Evolutionary conservation across 495 filamentous ascomycete genomes (phyloP).

Genomic region (Filosporella fistucella): DNA sequence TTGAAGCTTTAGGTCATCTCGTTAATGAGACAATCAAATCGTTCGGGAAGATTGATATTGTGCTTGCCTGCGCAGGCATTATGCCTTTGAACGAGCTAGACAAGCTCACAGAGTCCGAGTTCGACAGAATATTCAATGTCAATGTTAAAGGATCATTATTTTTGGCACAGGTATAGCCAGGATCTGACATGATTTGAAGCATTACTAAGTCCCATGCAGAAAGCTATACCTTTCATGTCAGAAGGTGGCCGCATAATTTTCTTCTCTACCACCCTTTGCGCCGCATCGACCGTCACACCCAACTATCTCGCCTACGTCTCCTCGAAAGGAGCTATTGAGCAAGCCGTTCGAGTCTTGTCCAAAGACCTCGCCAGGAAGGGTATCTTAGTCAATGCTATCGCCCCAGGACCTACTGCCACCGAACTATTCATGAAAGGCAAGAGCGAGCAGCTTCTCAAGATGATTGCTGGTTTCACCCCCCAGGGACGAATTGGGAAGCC

Average conservation of each 20-base stretch:
- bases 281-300: slow-evolving; percentile 42
- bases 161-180: slow-evolving; percentile 43
- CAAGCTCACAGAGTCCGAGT: slow-evolving; percentile 53
- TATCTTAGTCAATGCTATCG: slow-evolving; percentile 60
- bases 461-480: slow-evolving; percentile 47
- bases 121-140: slow-evolving; percentile 46
- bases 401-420: slow-evolving; percentile 62
- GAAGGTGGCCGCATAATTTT: slow-evolving; percentile 54
- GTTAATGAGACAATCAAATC: slow-evolving; percentile 54
- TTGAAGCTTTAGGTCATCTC: slow-evolving; percentile 55
- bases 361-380: slow-evolving; percentile 60
- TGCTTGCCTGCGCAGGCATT: slow-evolving; percentile 58
- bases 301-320: slow-evolving; percentile 57
- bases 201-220: slow-evolving; percentile 30
- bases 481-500: slow-evolving; percentile 52
- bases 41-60: slow-evolving; percentile 63
- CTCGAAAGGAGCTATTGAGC: slow-evolving; percentile 67
- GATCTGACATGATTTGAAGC: too few relatives aligned
- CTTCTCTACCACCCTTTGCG: slow-evolving; percentile 50
- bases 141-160: slow-evolving; percentile 72
- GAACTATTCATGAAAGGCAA: slow-evolving; percentile 64
- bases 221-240: slow-evolving; percentile 58
- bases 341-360: slow-evolving; percentile 58
- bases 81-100: slow-evolving; percentile 50
- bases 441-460: slow-evolving; percentile 50